These are phyloP conservation scores for Cryphonectria radicalis DNA, from an alignment of 2,329 filamentous ascomycete genomes.

Conservation along the genomic window DNA sequence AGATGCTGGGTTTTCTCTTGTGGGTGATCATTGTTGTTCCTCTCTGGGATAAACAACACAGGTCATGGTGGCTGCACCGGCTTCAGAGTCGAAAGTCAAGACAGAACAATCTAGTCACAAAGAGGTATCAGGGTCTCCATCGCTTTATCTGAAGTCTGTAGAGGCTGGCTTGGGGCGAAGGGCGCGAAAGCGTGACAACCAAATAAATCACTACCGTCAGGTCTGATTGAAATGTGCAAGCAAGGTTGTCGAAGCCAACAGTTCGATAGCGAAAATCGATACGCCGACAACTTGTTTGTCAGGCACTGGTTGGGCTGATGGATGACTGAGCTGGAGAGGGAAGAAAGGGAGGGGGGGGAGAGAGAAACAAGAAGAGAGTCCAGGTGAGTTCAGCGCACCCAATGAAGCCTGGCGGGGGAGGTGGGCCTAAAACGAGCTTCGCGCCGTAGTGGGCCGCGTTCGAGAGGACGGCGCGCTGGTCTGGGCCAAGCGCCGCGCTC, in stretches of 20 bases:
- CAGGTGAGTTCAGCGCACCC: slow-evolving; percentile 9
- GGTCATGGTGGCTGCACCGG: background rate
- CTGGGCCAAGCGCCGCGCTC: slow-evolving; percentile 7
- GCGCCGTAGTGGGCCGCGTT: slow-evolving; percentile 7
- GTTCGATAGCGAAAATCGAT: background rate
- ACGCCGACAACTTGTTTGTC: background rate
- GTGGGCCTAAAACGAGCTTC: slow-evolving; percentile 16
- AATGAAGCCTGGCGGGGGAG: slow-evolving; percentile 16
- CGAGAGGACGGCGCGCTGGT: background rate
- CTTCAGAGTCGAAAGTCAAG: no score
- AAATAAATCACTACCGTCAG: background rate
- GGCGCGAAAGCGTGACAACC: background rate
- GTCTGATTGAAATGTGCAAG: background rate
- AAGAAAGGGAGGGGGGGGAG: no score
- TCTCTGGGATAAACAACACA: background rate
- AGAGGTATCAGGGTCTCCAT: no score
- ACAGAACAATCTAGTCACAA: no score
- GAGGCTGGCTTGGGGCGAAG: no score
- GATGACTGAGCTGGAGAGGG: background rate
- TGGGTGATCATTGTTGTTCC: no score
- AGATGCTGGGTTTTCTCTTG: background rate
- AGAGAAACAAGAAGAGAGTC: background rate
- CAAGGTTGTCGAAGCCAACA: background rate
- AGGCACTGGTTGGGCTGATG: background rate
- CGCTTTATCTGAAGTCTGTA: background rate